These are phyloP conservation scores for Fusarium oxysporum DNA, from an alignment of 2,329 filamentous ascomycete genomes.

Conservation along the genomic window DNA sequence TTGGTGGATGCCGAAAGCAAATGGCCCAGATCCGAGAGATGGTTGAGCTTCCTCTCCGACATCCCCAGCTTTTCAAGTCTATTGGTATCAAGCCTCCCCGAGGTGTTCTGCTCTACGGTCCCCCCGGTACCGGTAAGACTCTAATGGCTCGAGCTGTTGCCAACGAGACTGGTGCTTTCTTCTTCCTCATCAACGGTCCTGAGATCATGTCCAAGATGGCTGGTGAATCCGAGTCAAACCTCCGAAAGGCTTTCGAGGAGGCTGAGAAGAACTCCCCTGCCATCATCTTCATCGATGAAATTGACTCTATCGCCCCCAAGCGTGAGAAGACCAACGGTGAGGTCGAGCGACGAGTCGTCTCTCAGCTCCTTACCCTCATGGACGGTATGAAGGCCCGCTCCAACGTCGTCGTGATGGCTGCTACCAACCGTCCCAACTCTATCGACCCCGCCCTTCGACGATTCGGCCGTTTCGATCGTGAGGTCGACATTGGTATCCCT, in stretches of 20 bases:
- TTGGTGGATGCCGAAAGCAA: constrained; percentile 99
- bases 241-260: constrained; percentile 99
- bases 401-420: constrained; percentile 99
- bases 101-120: constrained; percentile 95
- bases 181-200: constrained; percentile 99
- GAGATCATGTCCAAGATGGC: constrained; percentile 99
- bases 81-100: constrained; percentile 99
- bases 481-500: constrained; percentile 97
- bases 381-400: constrained; percentile 99
- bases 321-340: constrained; percentile 99
- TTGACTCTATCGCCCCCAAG: constrained; percentile 99
- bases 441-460: constrained; percentile 97
- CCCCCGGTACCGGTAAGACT: constrained; percentile 99
- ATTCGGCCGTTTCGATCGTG: constrained; percentile 98
- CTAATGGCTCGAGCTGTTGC: constrained; percentile 98
- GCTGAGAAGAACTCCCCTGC: constrained; percentile 99
- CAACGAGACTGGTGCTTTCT: constrained; percentile 99
- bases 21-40: constrained; percentile 99
- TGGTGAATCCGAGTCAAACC: constrained; percentile 97
- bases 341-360: constrained; percentile 97
- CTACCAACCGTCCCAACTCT: constrained; percentile 98
- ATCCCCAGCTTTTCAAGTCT: constrained; percentile 99
- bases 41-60: constrained; percentile 95
- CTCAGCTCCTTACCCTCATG: constrained; percentile 96
- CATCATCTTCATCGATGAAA: constrained; percentile 99